phyloP scores from a whole-genome alignment of 1,284 basidiomycete species.

The Ganoderma multipileum region DNA sequence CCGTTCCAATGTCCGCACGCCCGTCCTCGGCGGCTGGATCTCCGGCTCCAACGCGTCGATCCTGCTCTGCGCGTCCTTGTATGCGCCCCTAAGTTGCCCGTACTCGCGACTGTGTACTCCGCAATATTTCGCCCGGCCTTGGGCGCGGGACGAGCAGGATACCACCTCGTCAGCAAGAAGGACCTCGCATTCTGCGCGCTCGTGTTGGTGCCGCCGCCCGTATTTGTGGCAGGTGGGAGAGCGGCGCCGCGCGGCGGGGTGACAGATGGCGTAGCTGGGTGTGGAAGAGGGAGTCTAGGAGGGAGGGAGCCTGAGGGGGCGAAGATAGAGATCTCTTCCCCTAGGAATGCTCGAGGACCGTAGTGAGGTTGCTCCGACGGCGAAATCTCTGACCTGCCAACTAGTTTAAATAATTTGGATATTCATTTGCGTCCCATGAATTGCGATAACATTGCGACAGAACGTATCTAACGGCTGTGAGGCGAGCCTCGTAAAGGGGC shows the following conservation, averaged over 20 bases:
- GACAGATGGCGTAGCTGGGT: background rate
- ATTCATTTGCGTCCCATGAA: too few species aligned
- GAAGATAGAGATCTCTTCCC: background rate
- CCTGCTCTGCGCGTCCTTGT: conserved; percentile 9
- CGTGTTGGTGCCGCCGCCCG: background rate
- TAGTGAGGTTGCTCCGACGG: too few species aligned
- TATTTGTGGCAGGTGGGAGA: background rate
- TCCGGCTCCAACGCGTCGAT: conserved; percentile 4
- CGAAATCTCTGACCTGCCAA: too few species aligned
- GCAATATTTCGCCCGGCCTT: background rate
- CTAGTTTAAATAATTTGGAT: too few species aligned
- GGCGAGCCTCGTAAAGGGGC: too few species aligned
- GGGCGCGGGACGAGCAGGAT: background rate
- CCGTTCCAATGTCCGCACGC: background rate
- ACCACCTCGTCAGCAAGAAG: conserved; percentile 18
- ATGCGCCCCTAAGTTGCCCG: conserved; percentile 9
- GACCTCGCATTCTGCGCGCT: background rate
- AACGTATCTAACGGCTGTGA: too few species aligned
- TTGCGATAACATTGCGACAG: too few species aligned
- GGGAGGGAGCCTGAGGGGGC: background rate
- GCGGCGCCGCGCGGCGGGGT: too few species aligned
- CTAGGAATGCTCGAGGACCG: background rate
- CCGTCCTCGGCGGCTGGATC: background rate
- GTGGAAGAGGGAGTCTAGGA: background rate
- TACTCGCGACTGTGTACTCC: conserved; percentile 12